Evolutionary conservation across 2,329 filamentous ascomycete species (phyloP).

Genomic region (Myriosclerotinia duriaeana): DNA sequence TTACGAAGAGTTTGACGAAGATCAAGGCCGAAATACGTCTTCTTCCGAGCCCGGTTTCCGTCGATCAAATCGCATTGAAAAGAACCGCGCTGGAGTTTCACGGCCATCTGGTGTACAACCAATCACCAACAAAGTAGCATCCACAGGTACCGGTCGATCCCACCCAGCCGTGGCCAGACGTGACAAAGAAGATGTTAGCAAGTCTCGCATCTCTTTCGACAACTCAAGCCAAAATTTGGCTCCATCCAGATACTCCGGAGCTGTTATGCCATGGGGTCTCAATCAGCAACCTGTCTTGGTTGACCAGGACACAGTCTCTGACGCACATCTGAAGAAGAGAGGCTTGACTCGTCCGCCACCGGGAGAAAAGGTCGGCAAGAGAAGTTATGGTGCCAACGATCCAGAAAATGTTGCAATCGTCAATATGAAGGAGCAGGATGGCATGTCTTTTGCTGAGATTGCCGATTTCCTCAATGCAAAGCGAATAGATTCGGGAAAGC

Average conservation of each 20-base stretch:
- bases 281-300: conserved; percentile 30
- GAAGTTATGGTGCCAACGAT: conserved; percentile 38
- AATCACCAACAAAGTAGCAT: neutral
- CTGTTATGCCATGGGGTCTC: conserved; percentile 29
- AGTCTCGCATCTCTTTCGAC: conserved; percentile 10
- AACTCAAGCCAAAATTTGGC: conserved; percentile 22
- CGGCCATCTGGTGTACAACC: neutral
- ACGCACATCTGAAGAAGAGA: conserved; percentile 36
- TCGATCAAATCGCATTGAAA: conserved; percentile 4
- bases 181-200: neutral
- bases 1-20: conserved; percentile 5
- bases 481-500: conserved; percentile 28
- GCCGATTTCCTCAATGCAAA: conserved; percentile 31
- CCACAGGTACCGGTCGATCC: neutral
- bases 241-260: conserved; percentile 33
- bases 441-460: conserved; percentile 33
- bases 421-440: conserved; percentile 35
- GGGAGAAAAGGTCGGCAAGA: conserved; percentile 29
- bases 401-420: conserved; percentile 40
- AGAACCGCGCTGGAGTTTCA: conserved; percentile 7
- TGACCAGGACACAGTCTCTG: conserved; percentile 27
- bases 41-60: neutral
- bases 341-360: conserved; percentile 28
- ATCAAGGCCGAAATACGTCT: neutral
- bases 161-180: conserved; percentile 6